Conservation (phyloP, 768 basidiomycete genomes). For the Epithele typhae region DNA sequence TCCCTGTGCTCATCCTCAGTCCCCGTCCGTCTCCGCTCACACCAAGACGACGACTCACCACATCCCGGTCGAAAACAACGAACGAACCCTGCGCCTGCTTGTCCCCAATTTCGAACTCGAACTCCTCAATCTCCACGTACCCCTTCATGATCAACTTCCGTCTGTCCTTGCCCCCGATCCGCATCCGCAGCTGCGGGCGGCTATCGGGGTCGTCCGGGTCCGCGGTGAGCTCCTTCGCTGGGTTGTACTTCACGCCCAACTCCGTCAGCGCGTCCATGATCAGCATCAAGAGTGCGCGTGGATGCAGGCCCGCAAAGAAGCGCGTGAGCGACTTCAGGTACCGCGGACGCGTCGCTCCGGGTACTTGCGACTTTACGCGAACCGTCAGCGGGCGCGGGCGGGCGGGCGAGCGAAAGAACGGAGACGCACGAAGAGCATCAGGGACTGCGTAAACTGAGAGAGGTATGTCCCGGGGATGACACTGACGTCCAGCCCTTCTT, state of each 20-base stretch:
- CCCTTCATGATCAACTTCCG: conserved; percentile 67
- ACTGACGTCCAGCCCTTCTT: conserved; percentile 33
- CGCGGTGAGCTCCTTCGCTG: conserved; percentile 23
- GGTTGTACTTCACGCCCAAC: conserved; percentile 48
- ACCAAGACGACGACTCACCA: conserved; percentile 37
- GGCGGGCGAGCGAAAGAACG: too few relatives aligned
- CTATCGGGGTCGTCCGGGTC: conserved; percentile 2
- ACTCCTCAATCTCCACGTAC: conserved; percentile 68
- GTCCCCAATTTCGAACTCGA: conserved; percentile 31
- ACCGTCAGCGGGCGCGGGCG: neutral
- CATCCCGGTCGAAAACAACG: conserved; percentile 65
- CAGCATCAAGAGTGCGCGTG: conserved; percentile 46
- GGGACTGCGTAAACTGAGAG: conserved; percentile 78
- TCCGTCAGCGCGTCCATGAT: conserved; percentile 50
- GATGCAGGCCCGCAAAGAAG: conserved; percentile 65
- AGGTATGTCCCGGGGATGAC: conserved; percentile 59
- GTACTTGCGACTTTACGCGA: conserved; percentile 73
- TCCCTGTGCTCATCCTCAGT: conserved; percentile 39
- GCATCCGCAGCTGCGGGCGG: conserved; percentile 26
- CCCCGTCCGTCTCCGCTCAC: neutral
- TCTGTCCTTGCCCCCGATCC: conserved; percentile 67
- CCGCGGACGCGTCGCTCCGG: conserved; percentile 50
- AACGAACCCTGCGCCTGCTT: conserved; percentile 50
- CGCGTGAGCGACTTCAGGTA: conserved; percentile 77
- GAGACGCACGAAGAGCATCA: conserved; percentile 79